Base-by-base conservation (phyloP, 1,284 basidiomycete genomes). In the Naganishia sp. region DNA sequence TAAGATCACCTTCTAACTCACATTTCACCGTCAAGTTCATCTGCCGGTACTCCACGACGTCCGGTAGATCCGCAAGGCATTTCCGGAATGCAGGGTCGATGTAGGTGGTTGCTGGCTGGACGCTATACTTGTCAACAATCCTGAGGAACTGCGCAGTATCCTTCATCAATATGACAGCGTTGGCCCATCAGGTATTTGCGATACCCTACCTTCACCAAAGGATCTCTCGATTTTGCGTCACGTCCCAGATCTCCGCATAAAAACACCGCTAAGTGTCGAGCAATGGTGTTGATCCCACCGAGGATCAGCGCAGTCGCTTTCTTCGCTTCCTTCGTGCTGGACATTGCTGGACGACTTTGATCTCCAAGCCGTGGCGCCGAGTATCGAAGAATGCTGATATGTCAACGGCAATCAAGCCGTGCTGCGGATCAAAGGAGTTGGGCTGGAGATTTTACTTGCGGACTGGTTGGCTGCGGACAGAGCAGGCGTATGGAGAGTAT, bases 71-170 rank as follows among this genome's bases (percentile, higher is more conserved):
- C 0, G 69, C 78, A 9, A 94, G 82, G 28, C 90, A 81, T 55
- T 86, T 81, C 48, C 86, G 85, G 74, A 94, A 93, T 67, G 87
- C 85, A 33, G 85, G 81, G 42, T 92, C 91, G 70, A 93, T 83
- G 78, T 93, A 93, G 43, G 90, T 93, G 63, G 91, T 92, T n/a
- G 92, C 84, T 6, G 92, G 92, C 16, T 81, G 74, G 45, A 94
- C 89, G 25, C 89, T 90, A 78, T 87, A 92, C 76, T 91, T 90
- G 80, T 94, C 92, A 52, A 91, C 90, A 71, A 92, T 88, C 3
- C 66, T 23, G 9, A 67, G 21, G 42, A 49, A 57, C 60, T 64
- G 36, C 13, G 28, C 36, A 6, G 10, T 21, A 31, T 10, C 15
- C 25, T 9, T 5, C 18, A 23, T 63, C 1, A 44, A 16, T 5